phyloP scores from a whole-genome alignment of 2,329 filamentous ascomycete species.

The Fusarium annulatum region DNA sequence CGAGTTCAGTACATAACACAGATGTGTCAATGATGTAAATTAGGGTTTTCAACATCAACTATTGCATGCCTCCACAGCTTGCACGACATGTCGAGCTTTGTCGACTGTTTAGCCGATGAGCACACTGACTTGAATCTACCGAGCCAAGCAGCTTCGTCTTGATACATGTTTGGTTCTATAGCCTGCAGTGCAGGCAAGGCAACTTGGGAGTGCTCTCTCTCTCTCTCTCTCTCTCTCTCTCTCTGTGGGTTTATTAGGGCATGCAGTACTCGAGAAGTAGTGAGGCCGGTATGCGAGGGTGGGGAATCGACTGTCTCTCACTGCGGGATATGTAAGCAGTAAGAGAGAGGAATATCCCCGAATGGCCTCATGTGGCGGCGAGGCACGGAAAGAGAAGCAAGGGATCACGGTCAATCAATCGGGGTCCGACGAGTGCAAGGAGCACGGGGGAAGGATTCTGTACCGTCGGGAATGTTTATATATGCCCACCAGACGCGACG shows the following conservation, averaged over 20 bases:
- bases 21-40: constrained; percentile 1
- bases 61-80: neutral
- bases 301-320: constrained; percentile 39
- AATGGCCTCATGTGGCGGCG: constrained; percentile 33
- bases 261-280: constrained; percentile 25
- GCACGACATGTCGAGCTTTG: neutral
- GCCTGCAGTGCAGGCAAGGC: neutral
- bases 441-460: neutral
- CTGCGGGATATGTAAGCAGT: neutral
- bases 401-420: constrained; percentile 26
- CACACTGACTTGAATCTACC: neutral
- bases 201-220: neutral
- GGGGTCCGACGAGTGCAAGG: constrained; percentile 3
- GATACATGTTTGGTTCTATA: neutral
- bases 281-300: constrained; percentile 15
- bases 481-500: neutral
- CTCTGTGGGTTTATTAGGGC: constrained; percentile 8
- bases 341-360: constrained; percentile 5
- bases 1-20: neutral
- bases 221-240: too few relatives aligned
- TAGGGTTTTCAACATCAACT: constrained; percentile 1
- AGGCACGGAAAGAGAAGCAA: constrained; percentile 28
- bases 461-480: neutral
- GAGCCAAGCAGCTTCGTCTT: constrained; percentile 27
- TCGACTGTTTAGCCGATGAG: neutral